Evolutionary conservation across 768 basidiomycete genomes (phyloP), one percentile per base, ranked within the genome.

Genomic region (Fistulinella prunicolor): DNA sequence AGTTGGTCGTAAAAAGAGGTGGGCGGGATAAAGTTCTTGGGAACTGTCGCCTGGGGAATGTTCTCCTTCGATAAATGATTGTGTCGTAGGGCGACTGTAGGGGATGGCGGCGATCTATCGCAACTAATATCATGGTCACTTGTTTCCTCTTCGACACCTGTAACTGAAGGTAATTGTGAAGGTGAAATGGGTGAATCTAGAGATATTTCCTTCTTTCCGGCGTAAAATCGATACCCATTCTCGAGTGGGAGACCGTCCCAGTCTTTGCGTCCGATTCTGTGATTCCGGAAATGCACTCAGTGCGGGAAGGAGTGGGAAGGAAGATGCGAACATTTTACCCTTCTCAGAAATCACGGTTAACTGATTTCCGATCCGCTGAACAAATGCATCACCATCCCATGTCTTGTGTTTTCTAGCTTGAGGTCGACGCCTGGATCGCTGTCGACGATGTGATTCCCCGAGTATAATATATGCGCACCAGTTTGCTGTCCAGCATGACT

Each of bases 301-400:
- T n/a, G 9, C 8, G 6, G 17, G 9, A 51, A 35, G 20, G 10
- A 17, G 23, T 36, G 22, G 22, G 10, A 53, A 34, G 16, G 21
- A 23, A 50, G 29, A 21, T 47, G 12, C 49, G 58, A 62, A 90
- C 89, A 82, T 64, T 70, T 83, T 80, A 3, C 89, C 89, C 46
- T 78, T 76, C 58, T 88, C 85, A 3, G 83, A 80, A 34, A 87
- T 67, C 71, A 89, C 77, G 1, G 73, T 76, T 19, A 88, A 60
- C 49, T 77, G 79, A 12, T 74, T 73, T 19, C 70, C 73, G 28
- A 66, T 62, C 30, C 73, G 70, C 24, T 80, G 78, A 21, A 86
- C 71, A 64, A 77, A 86, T 8, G 76, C 82, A 52, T 85, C 89
- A 3, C 85, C 89, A 47, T 93, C 90, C 91, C 93, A 94, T 0